Conservation (phyloP, 352 stramenopile species). For the Phytopythium vexans region DNA sequence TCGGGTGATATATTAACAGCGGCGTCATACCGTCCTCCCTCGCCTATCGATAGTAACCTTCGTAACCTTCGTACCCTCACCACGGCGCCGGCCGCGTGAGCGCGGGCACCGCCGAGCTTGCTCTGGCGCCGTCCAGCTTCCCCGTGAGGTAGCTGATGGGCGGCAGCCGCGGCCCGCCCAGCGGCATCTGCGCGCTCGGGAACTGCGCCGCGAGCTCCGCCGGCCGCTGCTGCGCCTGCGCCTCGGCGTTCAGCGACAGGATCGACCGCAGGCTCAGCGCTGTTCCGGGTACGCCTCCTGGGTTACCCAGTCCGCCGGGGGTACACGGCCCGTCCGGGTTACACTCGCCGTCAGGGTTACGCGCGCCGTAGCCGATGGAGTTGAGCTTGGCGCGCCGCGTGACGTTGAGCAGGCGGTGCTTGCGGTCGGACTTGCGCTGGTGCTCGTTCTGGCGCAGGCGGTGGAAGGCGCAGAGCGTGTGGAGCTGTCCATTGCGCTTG, state of each 20-base stretch:
- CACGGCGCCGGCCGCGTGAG: not conserved
- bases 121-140: constrained; percentile 64
- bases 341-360: constrained; percentile 5
- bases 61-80: no score
- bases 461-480: constrained; percentile 86
- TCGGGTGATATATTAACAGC: no score
- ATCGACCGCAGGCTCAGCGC: constrained; percentile 36
- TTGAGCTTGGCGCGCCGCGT: constrained; percentile 67
- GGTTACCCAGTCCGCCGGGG: no score
- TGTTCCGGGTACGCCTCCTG: no score
- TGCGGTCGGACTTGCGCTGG: constrained; percentile 86
- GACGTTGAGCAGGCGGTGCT: constrained; percentile 81
- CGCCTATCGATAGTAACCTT: no score
- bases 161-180: constrained; percentile 36
- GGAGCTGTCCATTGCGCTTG: constrained; percentile 82
- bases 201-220: constrained; percentile 8
- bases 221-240: not conserved
- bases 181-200: no score
- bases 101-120: constrained; percentile 29
- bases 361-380: constrained; percentile 47
- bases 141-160: constrained; percentile 77
- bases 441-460: constrained; percentile 81
- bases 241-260: constrained; percentile 20
- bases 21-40: no score
- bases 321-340: no score